Evolutionary conservation across 1,284 basidiomycete species (phyloP).

Genomic region (Austroboletus olivaceoglutinosus): DNA sequence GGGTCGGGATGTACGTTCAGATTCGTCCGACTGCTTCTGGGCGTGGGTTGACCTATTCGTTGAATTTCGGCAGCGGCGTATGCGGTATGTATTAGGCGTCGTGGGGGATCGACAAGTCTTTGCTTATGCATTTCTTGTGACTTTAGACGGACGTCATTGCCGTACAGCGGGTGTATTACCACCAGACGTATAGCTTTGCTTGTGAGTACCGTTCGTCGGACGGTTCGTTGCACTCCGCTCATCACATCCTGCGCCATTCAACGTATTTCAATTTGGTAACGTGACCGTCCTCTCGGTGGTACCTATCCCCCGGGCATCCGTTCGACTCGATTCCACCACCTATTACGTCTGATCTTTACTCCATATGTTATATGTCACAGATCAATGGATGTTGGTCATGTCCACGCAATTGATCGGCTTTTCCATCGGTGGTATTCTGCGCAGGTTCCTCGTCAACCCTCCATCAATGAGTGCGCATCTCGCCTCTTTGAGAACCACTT

Average conservation of each 20-base stretch:
- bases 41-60: neutral
- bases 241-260: no score
- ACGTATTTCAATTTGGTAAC: no score
- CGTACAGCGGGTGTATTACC: slow-evolving; percentile 71
- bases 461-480: slow-evolving; percentile 73
- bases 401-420: slow-evolving; percentile 86
- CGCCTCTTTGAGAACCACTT: neutral
- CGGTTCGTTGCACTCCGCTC: neutral
- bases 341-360: slow-evolving; percentile 29
- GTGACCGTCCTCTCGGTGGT: neutral
- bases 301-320: neutral
- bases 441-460: slow-evolving; percentile 79
- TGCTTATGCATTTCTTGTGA: neutral
- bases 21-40: neutral
- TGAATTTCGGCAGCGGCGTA: slow-evolving; percentile 25
- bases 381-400: slow-evolving; percentile 81
- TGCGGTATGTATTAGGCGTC: slow-evolving; percentile 17
- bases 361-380: slow-evolving; percentile 26
- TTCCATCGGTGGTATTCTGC: slow-evolving; percentile 76
- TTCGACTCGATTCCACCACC: neutral
- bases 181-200: slow-evolving; percentile 61
- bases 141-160: slow-evolving; percentile 69
- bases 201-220: slow-evolving; percentile 39
- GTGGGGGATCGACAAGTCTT: neutral
- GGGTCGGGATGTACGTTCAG: slow-evolving; percentile 42